Percentiles rank a stretch among this genome's conserved stretches.
Conservation (phyloP, 1,139 yeast species). For the Hanseniaspora uvarum region DNA sequence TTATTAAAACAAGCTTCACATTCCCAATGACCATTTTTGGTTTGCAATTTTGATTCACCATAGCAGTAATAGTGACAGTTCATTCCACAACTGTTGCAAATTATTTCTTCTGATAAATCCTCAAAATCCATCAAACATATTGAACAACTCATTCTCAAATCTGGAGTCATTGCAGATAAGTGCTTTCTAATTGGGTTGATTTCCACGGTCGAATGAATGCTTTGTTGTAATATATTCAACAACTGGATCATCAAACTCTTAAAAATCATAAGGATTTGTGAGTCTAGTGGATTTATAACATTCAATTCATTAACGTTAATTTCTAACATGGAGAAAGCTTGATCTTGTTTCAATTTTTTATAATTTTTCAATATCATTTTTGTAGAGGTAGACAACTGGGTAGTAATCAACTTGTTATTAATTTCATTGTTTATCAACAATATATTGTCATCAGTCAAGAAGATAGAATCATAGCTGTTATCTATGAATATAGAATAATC, state of each 20-base stretch:
- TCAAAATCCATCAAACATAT: constrained; percentile 42
- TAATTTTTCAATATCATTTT: not conserved
- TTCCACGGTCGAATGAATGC: not conserved
- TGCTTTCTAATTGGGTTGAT: constrained; percentile 12
- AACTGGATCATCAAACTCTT: not conserved
- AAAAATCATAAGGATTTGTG: constrained; percentile 3
- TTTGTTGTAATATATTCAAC: not conserved
- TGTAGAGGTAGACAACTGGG: not conserved
- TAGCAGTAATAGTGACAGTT: constrained; percentile 64
- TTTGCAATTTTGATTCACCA: constrained; percentile 34
- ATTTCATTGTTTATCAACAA: not conserved
- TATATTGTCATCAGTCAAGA: not conserved
- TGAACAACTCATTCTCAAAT: constrained; percentile 38
- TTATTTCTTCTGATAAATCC: constrained; percentile 34
- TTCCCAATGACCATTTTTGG: constrained; percentile 44
- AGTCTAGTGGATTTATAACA: constrained; percentile 7
- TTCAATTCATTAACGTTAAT: not conserved
- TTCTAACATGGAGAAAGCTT: not conserved
- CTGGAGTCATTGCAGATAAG: not conserved
- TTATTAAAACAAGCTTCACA: constrained; percentile 79
- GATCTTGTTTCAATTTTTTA: not conserved
- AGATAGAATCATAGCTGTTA: not conserved
- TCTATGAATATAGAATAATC: constrained; percentile 9
- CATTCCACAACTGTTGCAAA: constrained; percentile 61
- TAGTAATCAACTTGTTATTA: not conserved